Evolutionary conservation across 2,329 filamentous ascomycete genomes (phyloP), one percentile per base, ranked within the genome.

Genomic region (Colletotrichum incanum): DNA sequence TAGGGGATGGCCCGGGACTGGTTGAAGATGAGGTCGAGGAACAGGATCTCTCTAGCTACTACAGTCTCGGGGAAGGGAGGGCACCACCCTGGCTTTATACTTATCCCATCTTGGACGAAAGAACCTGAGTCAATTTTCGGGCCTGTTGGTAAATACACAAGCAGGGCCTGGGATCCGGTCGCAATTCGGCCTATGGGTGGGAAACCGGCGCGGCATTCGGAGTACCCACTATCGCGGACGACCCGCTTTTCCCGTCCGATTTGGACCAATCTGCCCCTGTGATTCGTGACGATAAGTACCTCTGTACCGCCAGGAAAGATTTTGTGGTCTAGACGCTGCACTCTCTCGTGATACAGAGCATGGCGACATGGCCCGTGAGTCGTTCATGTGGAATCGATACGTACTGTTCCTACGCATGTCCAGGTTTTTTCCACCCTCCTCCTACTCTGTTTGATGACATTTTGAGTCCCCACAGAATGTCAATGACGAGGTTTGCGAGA

Each of bases 141-240:
- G 23, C 60, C 34, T 41, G 1, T 28, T 20, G 9, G n/a, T 11
- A 18, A 37, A 9, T 34, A 31, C 31, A 37, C 45, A 26, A 54
- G 23, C 56, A 71, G 64, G 58, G 43, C 50, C 41, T 63, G 59
- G 52, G 45, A 60, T 64, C 65, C 65, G 70, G 70, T 70, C 70
- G 54, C 65, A 65, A 70, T 49, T 70, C 70, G 70, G 70, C 6
- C 45, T 49, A 54, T 55, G 43, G 28, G 45, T 64, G 52, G 54
- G 47, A 34, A 47, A 55, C 64, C 70, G 70, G 70, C 59, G 65
- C 70, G 70, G 70, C 39, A 70, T 72, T 72, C 70, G 70, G 70
- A 45, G 69, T 43, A 47, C 39, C 70, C 70, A 60, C 70, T 26
- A 11, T 12, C 28, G 55, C 28, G 65, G 47, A 20, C 20, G 37